A percentile compares a stretch with the other conserved stretches of the same genome.
phyloP scores from a whole-genome alignment of 257 asterid genomes.

The Hygrophila difformis region DNA sequence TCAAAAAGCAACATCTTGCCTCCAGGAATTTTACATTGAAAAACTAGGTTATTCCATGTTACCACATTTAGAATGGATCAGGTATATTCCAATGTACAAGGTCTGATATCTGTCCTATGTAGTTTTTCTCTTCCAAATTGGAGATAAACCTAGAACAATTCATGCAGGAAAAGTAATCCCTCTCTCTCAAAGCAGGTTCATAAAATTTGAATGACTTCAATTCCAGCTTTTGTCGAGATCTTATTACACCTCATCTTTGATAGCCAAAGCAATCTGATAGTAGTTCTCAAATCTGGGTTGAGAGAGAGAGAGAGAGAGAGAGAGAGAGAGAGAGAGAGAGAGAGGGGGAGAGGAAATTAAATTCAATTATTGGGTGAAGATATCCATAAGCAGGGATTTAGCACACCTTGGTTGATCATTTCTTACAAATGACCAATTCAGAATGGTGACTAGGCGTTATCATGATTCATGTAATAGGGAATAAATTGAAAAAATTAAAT shows the following conservation, averaged over 20 bases:
- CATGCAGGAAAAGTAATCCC: slow-evolving; percentile 46
- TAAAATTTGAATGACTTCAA: slow-evolving; percentile 85
- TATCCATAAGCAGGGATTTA: background rate
- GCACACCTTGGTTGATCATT: slow-evolving; percentile 91
- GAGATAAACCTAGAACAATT: background rate
- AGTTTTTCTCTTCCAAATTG: too few relatives aligned
- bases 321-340: too few relatives aligned
- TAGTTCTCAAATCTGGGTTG: slow-evolving; percentile 91
- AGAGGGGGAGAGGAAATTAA: too few relatives aligned
- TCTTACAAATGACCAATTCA: slow-evolving; percentile 95
- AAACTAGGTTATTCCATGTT: background rate
- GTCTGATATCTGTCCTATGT: too few relatives aligned
- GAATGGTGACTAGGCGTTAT: slow-evolving; percentile 98
- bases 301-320: too few relatives aligned
- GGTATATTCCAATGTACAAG: too few relatives aligned
- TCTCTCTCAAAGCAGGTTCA: slow-evolving; percentile 90
- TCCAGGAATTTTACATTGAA: background rate
- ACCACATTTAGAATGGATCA: background rate
- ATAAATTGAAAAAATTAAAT: too few relatives aligned
- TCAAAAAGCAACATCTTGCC: background rate
- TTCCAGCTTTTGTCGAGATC: slow-evolving; percentile 93
- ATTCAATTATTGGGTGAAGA: background rate
- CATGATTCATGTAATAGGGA: too few relatives aligned
- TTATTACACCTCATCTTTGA: slow-evolving; percentile 93
- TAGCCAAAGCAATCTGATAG: slow-evolving; percentile 92